Evolutionary conservation across 2,329 filamentous ascomycete species (phyloP), one percentile per base, ranked within the genome.

Genomic region (Penicillium capsulatum): DNA sequence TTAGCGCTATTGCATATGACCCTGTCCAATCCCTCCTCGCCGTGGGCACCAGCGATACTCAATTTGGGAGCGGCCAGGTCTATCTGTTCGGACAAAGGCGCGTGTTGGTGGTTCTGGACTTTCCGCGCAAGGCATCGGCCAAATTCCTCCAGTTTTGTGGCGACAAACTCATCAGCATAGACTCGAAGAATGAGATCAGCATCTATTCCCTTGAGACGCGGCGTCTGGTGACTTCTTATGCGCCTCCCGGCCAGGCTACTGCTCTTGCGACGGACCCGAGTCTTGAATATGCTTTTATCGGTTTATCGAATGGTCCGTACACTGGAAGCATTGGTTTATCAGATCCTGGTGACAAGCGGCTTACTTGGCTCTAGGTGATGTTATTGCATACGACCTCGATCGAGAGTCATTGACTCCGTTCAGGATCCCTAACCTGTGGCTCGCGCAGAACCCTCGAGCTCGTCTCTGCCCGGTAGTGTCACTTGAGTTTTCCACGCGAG

Each of bases 331-430:
- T n/a, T n/a, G n/a, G n/a, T n/a, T n/a, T n/a, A n/a, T n/a, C n/a
- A n/a, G n/a, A n/a, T n/a, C n/a, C n/a, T n/a, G n/a, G n/a, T n/a
- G n/a, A n/a, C n/a, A n/a, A n/a, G n/a, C n/a, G n/a, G n/a, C n/a
- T 50, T 11, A 44, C 28, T 0, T 26, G 16, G 10, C 9, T 3
- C 28, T 53, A 71, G 77, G 91, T 44, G 90, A 97, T 42, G 74
- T 97, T 8, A 75, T 91, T 44, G 87, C 88, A n/a, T 98, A 91
- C 61, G 92, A 98, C 62, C 73, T 98, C 40, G 92, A 97, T 59
- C 78, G 90, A 43, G 81, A 87, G 59, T 73, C 74, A 19, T 69
- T 92, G 44, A 80, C 88, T 10, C 79, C 82, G 1, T 90, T 96
- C 64, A 81, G 80, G 41, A 79, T 98, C 36, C 84, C 88, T 9